Conservation (phyloP, 2,329 filamentous ascomycete species). For the Botrytis pseudocinerea region DNA sequence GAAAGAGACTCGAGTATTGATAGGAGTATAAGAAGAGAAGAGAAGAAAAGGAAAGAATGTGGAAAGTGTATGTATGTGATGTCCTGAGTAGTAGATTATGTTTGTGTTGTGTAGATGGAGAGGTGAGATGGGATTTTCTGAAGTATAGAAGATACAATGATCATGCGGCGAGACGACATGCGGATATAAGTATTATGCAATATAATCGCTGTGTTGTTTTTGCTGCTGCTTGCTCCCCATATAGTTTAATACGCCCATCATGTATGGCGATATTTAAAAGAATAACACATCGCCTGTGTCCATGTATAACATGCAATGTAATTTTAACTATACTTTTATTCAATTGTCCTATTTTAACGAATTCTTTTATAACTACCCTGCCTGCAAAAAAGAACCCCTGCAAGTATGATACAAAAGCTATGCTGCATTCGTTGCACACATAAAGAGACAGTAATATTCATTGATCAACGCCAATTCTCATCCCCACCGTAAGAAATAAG, state of each 20-base stretch:
- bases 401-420: slow-evolving; percentile 21
- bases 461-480: slow-evolving; percentile 19
- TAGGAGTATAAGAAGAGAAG: background rate
- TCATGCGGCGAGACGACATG: background rate
- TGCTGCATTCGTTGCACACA: slow-evolving; percentile 16
- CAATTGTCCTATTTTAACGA: slow-evolving; percentile 4
- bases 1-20: background rate
- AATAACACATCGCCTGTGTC: background rate
- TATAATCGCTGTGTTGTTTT: background rate
- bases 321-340: background rate
- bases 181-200: background rate
- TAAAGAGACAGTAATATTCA: slow-evolving; percentile 10
- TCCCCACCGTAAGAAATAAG: slow-evolving; percentile 13
- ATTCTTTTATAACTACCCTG: slow-evolving; percentile 15
- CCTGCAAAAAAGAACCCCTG: slow-evolving; percentile 18
- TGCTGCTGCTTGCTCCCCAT: background rate
- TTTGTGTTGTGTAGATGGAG: background rate
- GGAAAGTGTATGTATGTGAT: background rate
- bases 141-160: background rate
- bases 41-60: background rate
- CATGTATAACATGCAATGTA: background rate
- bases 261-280: background rate
- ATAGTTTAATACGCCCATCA: background rate
- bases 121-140: background rate
- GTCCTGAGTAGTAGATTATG: background rate